Conservation (phyloP, 768 basidiomycete genomes). For the Mycena sanguinolenta region DNA sequence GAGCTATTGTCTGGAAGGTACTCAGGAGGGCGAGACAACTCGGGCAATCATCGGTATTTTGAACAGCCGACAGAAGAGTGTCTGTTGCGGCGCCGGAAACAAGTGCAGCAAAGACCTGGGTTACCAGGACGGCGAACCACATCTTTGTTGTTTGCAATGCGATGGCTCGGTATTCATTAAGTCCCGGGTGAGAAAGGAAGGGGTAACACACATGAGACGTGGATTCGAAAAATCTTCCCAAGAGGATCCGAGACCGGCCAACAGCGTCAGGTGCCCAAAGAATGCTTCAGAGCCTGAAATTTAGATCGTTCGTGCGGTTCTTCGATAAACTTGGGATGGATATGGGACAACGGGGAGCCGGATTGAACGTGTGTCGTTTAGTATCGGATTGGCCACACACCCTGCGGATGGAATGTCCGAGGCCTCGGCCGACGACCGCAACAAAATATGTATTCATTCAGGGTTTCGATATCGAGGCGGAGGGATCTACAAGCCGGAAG, state of each 20-base stretch:
- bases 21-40: conserved; percentile 29
- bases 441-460: too few relatives aligned
- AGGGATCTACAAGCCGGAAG: too few relatives aligned
- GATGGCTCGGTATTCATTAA: neutral
- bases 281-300: neutral
- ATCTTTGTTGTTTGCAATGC: neutral
- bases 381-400: neutral
- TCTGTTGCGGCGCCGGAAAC: neutral
- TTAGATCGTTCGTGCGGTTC: conserved; percentile 15
- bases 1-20: conserved; percentile 21
- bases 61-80: conserved; percentile 16
- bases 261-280: conserved; percentile 10
- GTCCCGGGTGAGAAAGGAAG: conserved; percentile 29
- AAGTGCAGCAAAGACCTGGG: neutral
- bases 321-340: neutral
- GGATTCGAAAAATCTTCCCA: neutral
- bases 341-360: neutral
- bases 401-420: too few relatives aligned
- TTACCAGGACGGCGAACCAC: conserved; percentile 5
- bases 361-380: neutral
- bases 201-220: conserved; percentile 1
- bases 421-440: too few relatives aligned
- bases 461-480: too few relatives aligned
- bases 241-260: neutral
- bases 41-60: conserved; percentile 26